phyloP scores from a whole-genome alignment of 2,329 filamentous ascomycete species.

The Grosmannia clavigera region DNA sequence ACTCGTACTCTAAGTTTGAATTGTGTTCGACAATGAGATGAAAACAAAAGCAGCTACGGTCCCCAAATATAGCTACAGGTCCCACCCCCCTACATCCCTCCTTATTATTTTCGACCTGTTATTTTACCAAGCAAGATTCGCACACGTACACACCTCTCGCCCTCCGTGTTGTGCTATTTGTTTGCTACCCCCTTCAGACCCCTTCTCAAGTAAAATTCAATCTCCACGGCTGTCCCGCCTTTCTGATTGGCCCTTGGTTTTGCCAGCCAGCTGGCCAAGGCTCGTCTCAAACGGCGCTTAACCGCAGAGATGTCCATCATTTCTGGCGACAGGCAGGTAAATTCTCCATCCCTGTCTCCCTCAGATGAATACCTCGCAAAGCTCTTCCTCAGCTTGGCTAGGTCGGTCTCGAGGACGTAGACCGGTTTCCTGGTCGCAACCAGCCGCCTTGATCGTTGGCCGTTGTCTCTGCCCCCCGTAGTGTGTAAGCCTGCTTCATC shows the following conservation, averaged over 20 bases:
- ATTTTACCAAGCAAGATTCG: neutral
- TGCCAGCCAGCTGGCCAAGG: conserved; percentile 6
- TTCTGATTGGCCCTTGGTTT: neutral
- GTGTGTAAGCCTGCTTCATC: neutral
- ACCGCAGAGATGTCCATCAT: conserved; percentile 6
- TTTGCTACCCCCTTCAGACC: conserved; percentile 6
- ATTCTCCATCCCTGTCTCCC: neutral
- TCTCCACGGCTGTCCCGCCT: neutral
- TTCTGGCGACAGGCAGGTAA: conserved; percentile 1
- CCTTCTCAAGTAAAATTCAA: conserved; percentile 9
- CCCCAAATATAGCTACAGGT: neutral
- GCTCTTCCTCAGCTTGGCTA: neutral
- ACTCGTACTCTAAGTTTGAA: neutral
- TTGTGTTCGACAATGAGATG: neutral
- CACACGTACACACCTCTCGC: neutral
- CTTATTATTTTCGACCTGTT: neutral
- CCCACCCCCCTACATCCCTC: neutral
- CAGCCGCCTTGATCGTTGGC: neutral
- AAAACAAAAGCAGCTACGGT: neutral
- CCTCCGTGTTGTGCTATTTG: neutral
- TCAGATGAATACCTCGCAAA: neutral
- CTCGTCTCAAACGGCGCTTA: conserved; percentile 5
- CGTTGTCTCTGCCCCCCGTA: neutral
- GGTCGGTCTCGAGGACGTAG: conserved; percentile 1
- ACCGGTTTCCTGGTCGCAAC: neutral